Conservation (phyloP, 345 rosid species). For the Isatis tinctoria region DNA sequence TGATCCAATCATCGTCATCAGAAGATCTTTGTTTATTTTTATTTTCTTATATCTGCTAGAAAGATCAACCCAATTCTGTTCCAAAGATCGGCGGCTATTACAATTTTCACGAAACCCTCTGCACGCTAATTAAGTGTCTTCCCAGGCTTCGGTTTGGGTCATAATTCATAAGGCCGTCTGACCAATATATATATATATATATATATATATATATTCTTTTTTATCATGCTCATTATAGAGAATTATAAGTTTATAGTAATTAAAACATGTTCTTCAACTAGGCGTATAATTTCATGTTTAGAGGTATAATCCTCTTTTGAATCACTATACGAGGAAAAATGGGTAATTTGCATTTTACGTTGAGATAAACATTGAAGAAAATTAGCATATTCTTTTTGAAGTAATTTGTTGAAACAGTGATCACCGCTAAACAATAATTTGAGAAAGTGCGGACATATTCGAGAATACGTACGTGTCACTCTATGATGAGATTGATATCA, state of each 20-base stretch:
- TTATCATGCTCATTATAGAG: not conserved
- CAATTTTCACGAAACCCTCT: too few species aligned
- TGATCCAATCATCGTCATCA: not conserved
- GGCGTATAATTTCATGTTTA: not conserved
- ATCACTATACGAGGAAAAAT: not conserved
- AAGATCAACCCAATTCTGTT: too few species aligned
- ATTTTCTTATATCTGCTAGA: not conserved
- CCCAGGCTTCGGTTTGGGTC: not conserved
- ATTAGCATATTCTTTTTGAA: too few species aligned
- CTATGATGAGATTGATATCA: not conserved
- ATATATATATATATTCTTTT: too few species aligned
- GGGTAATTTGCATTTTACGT: not conserved
- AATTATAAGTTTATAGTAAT: not conserved
- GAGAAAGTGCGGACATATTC: not conserved
- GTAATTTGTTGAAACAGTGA: not conserved
- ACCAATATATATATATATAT: too few species aligned
- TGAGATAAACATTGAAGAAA: not conserved
- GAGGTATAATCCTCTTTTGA: not conserved
- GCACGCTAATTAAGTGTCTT: not conserved
- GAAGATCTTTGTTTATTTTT: not conserved
- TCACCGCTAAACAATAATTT: not conserved
- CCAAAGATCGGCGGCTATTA: too few species aligned
- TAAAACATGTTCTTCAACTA: not conserved
- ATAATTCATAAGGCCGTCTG: not conserved
- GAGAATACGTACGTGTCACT: not conserved